These are phyloP conservation scores for Wickerhamomyces sydowiorum DNA, from an alignment of 805 yeast species.

Conservation along the genomic window DNA sequence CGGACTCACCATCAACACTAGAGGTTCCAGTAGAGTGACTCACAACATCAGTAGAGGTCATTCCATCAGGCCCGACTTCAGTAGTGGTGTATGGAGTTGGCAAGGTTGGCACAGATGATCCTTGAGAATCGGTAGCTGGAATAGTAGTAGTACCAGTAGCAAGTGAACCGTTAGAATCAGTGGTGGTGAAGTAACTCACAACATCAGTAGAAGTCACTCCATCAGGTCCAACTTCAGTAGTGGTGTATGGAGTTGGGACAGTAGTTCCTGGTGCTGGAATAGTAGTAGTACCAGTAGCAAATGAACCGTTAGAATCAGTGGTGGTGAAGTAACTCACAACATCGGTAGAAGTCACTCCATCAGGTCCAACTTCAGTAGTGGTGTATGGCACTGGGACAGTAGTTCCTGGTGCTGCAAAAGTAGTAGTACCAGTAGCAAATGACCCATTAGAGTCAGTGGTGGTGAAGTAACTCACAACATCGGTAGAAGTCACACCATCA, in stretches of 20 bases:
- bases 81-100: background rate
- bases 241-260: background rate
- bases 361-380: constrained; percentile 22
- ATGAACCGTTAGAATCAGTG: constrained; percentile 1
- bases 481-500: constrained; percentile 17
- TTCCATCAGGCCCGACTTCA: background rate
- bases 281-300: background rate
- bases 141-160: constrained; percentile 24
- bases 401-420: background rate
- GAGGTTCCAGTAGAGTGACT: background rate
- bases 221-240: background rate
- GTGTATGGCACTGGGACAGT: constrained; percentile 18
- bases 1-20: background rate
- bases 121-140: background rate
- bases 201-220: background rate
- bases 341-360: constrained; percentile 20
- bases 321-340: constrained; percentile 23
- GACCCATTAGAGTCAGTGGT: constrained; percentile 1
- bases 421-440: constrained; percentile 10
- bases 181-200: background rate
- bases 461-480: constrained; percentile 9
- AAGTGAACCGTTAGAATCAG: constrained; percentile 10
- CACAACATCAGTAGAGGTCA: background rate
- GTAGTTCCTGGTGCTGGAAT: background rate
- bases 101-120: background rate